phyloP scores from a whole-genome alignment of 148 eudicot species.

The Linanthus parryae region DNA sequence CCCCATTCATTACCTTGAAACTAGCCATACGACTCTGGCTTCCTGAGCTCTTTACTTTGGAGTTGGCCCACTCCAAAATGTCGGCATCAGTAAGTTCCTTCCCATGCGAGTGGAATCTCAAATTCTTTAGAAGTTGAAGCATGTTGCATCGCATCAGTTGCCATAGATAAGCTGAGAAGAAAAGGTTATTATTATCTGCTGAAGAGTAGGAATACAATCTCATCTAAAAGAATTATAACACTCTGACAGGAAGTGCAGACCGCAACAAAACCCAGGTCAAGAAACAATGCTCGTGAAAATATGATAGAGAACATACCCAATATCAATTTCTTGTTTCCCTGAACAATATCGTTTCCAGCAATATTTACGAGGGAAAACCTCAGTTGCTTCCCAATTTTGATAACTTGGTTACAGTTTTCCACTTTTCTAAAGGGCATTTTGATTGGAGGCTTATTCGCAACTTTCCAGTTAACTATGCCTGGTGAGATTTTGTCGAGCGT shows the following conservation, averaged over 20 bases:
- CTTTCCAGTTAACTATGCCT: constrained; percentile 93
- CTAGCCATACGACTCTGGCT: constrained; percentile 65
- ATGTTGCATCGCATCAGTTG: constrained; percentile 96
- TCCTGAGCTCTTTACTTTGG: constrained; percentile 64
- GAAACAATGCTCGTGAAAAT: neutral
- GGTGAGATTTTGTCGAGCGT: constrained; percentile 93
- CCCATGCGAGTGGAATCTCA: constrained; percentile 86
- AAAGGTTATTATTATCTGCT: no score
- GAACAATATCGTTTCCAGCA: constrained; percentile 99
- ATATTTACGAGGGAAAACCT: constrained; percentile 96
- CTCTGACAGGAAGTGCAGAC: no score
- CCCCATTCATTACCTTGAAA: constrained; percentile 61
- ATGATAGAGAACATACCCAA: constrained; percentile 48
- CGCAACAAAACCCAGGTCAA: no score
- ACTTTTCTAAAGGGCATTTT: constrained; percentile 99
- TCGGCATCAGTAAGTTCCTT: constrained; percentile 91
- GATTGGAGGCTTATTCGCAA: constrained; percentile 91
- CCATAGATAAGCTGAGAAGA: constrained; percentile 90
- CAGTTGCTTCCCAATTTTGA: constrained; percentile 91
- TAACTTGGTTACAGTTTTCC: constrained; percentile 97
- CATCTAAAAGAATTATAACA: no score
- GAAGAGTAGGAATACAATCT: no score
- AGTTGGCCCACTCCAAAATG: constrained; percentile 91
- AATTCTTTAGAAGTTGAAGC: constrained; percentile 84
- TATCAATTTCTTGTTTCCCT: constrained; percentile 93